Evolutionary conservation across 208 protist species (phyloP).

Genomic region (Leishmania guyanensis): DNA sequence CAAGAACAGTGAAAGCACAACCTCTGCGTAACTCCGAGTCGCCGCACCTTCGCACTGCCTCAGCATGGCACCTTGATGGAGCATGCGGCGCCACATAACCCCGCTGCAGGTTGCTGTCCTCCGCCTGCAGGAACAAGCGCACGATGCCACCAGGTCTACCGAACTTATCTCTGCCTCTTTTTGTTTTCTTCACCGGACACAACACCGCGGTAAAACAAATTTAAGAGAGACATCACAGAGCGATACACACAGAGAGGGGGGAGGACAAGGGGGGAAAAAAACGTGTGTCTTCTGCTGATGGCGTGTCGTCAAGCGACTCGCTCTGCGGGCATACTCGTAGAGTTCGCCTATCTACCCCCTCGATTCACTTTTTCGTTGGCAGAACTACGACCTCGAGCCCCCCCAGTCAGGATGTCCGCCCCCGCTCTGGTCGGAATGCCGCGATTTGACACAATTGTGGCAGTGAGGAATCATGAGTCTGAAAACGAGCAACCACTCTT

Average conservation of each 20-base stretch:
- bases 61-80: neutral
- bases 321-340: too few relatives aligned
- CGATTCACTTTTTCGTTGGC: too few relatives aligned
- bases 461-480: too few relatives aligned
- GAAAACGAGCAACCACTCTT: too few relatives aligned
- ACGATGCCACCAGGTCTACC: neutral
- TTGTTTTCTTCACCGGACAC: neutral
- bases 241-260: neutral
- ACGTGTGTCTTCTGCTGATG: neutral
- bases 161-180: neutral
- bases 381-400: too few relatives aligned
- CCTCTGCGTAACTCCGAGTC: neutral
- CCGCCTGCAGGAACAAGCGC: neutral
- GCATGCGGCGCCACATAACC: neutral
- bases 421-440: too few relatives aligned
- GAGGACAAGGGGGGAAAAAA: neutral
- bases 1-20: neutral
- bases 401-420: too few relatives aligned
- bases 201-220: too few relatives aligned
- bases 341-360: too few relatives aligned
- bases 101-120: neutral
- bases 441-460: too few relatives aligned
- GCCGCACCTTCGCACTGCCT: neutral
- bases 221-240: neutral
- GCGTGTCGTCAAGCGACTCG: too few relatives aligned